Base-by-base conservation (phyloP, 805 yeast species). In the Saccharomycopsis malanga region DNA sequence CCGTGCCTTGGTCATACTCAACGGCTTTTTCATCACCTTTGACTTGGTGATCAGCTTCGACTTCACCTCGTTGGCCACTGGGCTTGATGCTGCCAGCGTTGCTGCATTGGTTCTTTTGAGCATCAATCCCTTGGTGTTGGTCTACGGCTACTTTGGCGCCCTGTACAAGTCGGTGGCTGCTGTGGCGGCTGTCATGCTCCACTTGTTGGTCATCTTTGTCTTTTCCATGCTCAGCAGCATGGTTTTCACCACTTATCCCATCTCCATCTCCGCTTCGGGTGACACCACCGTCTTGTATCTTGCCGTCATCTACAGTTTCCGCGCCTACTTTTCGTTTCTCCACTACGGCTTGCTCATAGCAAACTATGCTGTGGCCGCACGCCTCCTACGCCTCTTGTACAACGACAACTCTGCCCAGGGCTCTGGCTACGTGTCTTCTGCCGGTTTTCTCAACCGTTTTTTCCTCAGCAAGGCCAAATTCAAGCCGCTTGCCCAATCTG, bases 101-200 rank as follows among this genome's bases (percentile, higher is more conserved):
- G 7, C 34, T 6, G 24, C 39, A 34, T 34, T 42, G 15, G n/a
- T 34, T 6, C 10, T 42, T 4, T 21, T 34, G 5, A 21, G n/a
- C 10, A n/a, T 42, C n/a, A 42, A 39, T 14, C 45, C 45, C n/a
- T 18, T 42, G 4, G 45, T 42, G n/a, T 20, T 42, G 27, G 17
- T 24, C 9, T 32, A 20, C 27, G 14, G 34, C 10, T 42, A 32
- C 25, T 42, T 34, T 34, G 27, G 20, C 4, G 30, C 14, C 5
- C 12, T 20, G 6, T 18, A 21, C 6, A 15, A 18, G 22, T 27
- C 36, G 4, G 5, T 10, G 7, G 20, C 7, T 5, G 4, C 25
- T 4, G 22, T 40, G 7, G 18, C 30, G 7, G n/a, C 34, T 21
- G 39, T 39, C 6, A 34, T 34, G 39, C n/a, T 10, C 7, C 34